Evolutionary conservation across 176 grass and related monocot genomes (phyloP), one percentile per base, ranked within the genome.

Genomic region (Tuctoria greenei): DNA sequence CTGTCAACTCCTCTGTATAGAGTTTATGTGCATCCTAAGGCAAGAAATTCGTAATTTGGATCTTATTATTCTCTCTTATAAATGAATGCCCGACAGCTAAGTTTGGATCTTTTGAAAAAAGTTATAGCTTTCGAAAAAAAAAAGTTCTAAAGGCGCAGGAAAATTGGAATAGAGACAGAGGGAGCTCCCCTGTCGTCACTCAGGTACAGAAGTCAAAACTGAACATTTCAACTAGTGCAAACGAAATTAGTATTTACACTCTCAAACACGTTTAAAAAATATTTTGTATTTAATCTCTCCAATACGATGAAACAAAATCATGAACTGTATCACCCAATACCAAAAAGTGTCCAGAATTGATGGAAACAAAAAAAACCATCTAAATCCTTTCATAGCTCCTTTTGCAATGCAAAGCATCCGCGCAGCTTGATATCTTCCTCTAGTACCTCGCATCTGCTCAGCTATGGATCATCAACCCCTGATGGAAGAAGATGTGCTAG

Each of bases 281-380:
- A 17, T 31, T 44, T 60, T 43, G 12, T 11, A 61, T 75, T 14
- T 7, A 34, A 16, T 61, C 15, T 60, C 54, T 31, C 71, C 40
- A 11, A 42, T 54, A 73, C 4, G 9, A 1, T 18, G 4, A 67
- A 75, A 20, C 2, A n/a, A 75, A 31, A 75, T 46, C 39, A n/a
- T 7, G 15, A 49, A 64, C 0, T 64, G 25, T 15, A 64, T 11
- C 12, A 49, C 36, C 7, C 27, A 36, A 36, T 21, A 15, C 26
- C 0, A 28, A 61, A 43, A 31, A 27, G 10, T 75, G 26, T 64
- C 26, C 11, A 76, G 17, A 63, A 49, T 6, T n/a, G n/a, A 67
- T 41, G 37, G 76, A 28, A 39, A n/a, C 26, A 45, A 44, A 4
- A 54, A 56, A 67, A 14, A 46, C 62, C 75, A 78, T 78, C 62